Conservation (phyloP, 1,139 yeast species). For the Hanseniaspora uvarum region DNA sequence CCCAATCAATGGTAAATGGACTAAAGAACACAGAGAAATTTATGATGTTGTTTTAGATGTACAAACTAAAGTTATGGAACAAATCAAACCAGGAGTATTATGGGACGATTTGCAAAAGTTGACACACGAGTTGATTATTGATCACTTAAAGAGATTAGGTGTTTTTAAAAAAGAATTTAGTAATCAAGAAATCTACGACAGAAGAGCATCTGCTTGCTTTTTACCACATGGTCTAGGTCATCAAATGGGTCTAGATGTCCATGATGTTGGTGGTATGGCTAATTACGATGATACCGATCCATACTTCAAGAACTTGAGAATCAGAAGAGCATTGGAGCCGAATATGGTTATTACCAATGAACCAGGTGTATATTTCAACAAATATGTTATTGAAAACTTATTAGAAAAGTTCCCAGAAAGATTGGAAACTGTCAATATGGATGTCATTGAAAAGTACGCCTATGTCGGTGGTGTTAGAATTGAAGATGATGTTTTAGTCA, state of each 20-base stretch:
- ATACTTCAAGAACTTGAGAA: constrained; percentile 61
- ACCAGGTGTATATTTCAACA: constrained; percentile 89
- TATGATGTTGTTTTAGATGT: constrained; percentile 73
- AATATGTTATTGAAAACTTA: constrained; percentile 60
- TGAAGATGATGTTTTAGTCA: constrained; percentile 81
- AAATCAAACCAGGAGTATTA: constrained; percentile 65
- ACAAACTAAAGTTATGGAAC: constrained; percentile 61
- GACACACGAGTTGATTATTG: constrained; percentile 69
- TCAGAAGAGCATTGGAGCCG: constrained; percentile 58
- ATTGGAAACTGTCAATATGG: constrained; percentile 51
- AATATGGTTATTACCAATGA: constrained; percentile 91
- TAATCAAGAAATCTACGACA: constrained; percentile 54
- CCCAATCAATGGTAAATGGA: constrained; percentile 86
- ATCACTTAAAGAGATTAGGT: constrained; percentile 62
- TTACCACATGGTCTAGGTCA: constrained; percentile 96
- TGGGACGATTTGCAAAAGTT: constrained; percentile 82
- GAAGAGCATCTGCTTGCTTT: constrained; percentile 66
- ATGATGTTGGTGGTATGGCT: constrained; percentile 85
- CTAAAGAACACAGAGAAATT: constrained; percentile 71
- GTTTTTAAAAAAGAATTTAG: constrained; percentile 55
- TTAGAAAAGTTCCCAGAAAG: constrained; percentile 45
- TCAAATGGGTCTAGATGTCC: constrained; percentile 86
- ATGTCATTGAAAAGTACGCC: constrained; percentile 65
- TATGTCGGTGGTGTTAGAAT: constrained; percentile 91
- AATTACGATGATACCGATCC: constrained; percentile 77